A percentile compares a stretch with the other conserved stretches of the same genome.
Conservation (phyloP, 2,329 filamentous ascomycete species). For the Dendrostoma leiphaemia region DNA sequence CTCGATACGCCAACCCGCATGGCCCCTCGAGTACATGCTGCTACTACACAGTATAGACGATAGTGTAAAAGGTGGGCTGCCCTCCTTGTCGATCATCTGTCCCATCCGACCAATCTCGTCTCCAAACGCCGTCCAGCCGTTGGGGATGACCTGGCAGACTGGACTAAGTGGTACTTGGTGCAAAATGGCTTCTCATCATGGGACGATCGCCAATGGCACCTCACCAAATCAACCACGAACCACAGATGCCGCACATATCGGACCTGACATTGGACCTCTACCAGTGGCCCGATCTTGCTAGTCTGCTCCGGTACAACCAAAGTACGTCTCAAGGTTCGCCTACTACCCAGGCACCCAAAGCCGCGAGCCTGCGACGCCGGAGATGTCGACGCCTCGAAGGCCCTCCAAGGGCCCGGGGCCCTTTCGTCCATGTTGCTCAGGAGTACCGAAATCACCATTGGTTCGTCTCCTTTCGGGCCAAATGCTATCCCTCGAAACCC, state of each 20-base stretch:
- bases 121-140: conserved; percentile 11
- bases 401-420: too few species aligned
- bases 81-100: conserved; percentile 15
- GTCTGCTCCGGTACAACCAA: too few species aligned
- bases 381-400: neutral
- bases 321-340: too few species aligned
- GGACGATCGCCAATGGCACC: conserved; percentile 10
- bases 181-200: conserved; percentile 8
- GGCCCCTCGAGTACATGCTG: neutral
- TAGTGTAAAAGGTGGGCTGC: too few species aligned
- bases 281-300: neutral
- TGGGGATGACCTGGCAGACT: neutral
- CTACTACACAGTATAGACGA: neutral
- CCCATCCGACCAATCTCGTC: conserved; percentile 14
- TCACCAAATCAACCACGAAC: conserved; percentile 3
- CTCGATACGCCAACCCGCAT: neutral
- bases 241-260: neutral
- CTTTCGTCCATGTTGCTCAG: too few species aligned
- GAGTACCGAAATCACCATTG: neutral
- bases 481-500: too few species aligned
- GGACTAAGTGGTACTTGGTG: too few species aligned
- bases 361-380: neutral
- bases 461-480: neutral
- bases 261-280: neutral
- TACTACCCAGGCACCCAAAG: too few species aligned